Conservation (phyloP, 139 green algal genomes). For the Closterium sp. region DNA sequence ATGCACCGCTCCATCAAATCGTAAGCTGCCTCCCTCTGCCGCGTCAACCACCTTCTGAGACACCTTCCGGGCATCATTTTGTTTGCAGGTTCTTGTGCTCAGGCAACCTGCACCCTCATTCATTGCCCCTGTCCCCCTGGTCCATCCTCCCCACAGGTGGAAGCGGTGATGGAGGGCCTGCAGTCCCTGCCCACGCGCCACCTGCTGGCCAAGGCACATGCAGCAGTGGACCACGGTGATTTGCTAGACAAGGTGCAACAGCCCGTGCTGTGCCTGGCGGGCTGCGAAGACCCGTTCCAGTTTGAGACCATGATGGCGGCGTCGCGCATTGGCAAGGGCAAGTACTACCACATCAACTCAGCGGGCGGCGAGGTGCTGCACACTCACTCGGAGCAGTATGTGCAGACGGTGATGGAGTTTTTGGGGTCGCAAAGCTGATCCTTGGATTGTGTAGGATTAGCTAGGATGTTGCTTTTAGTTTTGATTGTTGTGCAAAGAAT, state of each 20-base stretch:
- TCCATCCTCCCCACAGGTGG: background rate
- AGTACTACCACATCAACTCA: constrained; percentile 14
- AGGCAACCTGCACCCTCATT: background rate
- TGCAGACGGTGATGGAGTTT: constrained; percentile 8
- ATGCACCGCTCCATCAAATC: background rate
- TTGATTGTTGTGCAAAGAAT: background rate
- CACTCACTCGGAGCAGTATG: constrained; percentile 13
- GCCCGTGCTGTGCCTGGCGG: constrained; percentile 29
- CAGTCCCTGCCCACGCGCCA: background rate
- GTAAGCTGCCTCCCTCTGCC: background rate
- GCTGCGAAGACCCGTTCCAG: constrained; percentile 24
- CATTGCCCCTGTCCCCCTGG: background rate
- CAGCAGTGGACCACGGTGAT: constrained; percentile 14
- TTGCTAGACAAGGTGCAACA: constrained; percentile 8
- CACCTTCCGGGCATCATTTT: background rate
- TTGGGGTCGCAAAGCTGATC: background rate
- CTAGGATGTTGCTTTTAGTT: background rate
- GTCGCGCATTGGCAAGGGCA: background rate
- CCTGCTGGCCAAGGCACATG: background rate
- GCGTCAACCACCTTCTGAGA: background rate
- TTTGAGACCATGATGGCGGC: constrained; percentile 21
- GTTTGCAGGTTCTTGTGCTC: background rate
- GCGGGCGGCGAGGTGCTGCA: constrained; percentile 1
- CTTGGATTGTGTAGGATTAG: background rate
- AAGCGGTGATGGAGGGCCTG: background rate